phyloP scores from a whole-genome alignment of 1,284 basidiomycete species.

The Inonotus obliquus region DNA sequence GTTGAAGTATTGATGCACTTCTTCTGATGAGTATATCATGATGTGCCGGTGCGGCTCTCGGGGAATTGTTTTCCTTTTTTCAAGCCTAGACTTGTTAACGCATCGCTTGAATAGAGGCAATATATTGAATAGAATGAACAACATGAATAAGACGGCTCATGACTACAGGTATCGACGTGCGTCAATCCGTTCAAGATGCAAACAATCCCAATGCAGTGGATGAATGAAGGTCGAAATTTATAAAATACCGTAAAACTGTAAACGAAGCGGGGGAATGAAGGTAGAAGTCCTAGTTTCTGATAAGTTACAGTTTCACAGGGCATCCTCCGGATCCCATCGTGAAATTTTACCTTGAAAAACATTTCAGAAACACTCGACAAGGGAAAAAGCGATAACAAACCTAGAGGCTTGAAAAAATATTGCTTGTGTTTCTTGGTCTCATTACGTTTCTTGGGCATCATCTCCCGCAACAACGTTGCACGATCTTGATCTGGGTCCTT shows the following conservation, averaged over 20 bases:
- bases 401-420: constrained; percentile 69
- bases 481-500: constrained; percentile 64
- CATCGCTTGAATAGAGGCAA: background rate
- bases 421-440: constrained; percentile 78
- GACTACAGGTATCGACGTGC: too few relatives aligned
- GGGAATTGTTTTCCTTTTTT: too few relatives aligned
- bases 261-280: background rate
- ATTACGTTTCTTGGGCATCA: constrained; percentile 71
- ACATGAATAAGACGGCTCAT: background rate
- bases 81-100: background rate
- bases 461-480: constrained; percentile 54
- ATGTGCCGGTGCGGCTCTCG: too few relatives aligned
- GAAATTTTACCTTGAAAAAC: constrained; percentile 42
- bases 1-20: background rate
- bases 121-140: background rate
- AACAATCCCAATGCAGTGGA: background rate
- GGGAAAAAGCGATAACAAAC: background rate
- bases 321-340: constrained; percentile 60
- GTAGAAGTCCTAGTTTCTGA: background rate
- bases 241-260: background rate
- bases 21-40: too few relatives aligned
- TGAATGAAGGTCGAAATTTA: background rate
- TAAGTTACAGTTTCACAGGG: constrained; percentile 18
- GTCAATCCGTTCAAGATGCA: background rate
- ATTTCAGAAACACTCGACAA: background rate